phyloP scores from a whole-genome alignment of 179 eudicot species.

The Actinidia arguta region DNA sequence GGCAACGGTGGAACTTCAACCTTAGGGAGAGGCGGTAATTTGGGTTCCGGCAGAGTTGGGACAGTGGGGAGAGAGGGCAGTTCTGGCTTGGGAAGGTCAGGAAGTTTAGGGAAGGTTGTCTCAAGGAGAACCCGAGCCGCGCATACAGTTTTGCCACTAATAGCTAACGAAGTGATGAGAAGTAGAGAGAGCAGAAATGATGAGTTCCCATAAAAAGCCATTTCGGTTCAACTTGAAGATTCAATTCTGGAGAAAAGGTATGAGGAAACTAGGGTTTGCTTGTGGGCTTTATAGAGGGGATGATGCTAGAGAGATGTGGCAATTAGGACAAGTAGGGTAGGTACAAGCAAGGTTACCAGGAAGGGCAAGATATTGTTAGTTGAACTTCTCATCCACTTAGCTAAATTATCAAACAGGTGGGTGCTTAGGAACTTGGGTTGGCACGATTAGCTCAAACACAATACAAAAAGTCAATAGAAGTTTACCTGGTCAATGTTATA shows the following conservation, averaged over 20 bases:
- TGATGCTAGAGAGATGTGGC: too few species aligned
- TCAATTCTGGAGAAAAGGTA: too few species aligned
- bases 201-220: too few species aligned
- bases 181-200: conserved; percentile 4
- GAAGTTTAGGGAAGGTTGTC: conserved; percentile 35
- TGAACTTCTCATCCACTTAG: background rate
- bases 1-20: conserved; percentile 4
- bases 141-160: conserved; percentile 11
- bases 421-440: background rate
- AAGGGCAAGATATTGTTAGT: background rate
- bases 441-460: background rate
- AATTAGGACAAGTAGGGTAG: background rate
- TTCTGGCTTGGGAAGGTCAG: conserved; percentile 25
- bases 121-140: conserved; percentile 38
- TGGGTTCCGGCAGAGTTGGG: conserved; percentile 25
- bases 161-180: conserved; percentile 10
- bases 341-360: background rate
- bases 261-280: too few species aligned
- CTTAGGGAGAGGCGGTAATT: conserved; percentile 23
- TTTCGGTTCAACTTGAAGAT: too few species aligned
- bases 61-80: conserved; percentile 21
- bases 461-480: conserved; percentile 1
- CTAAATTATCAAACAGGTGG: background rate
- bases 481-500: background rate
- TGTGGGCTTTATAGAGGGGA: too few species aligned